Base-by-base conservation (phyloP, 23 red algal species). In the Gracilaria domingensis region DNA sequence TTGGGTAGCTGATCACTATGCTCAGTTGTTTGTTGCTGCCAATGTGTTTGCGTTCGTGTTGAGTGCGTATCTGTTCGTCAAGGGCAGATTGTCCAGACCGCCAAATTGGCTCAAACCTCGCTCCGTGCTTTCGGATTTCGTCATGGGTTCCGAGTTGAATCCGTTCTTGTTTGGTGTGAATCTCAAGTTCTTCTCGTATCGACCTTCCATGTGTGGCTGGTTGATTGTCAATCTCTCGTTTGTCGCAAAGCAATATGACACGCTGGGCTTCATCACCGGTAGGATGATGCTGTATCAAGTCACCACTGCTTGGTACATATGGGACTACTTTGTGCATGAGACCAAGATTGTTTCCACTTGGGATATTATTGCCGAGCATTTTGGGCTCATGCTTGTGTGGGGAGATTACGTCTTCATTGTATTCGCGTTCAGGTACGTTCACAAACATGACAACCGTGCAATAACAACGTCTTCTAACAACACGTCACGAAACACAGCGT, bases 331-430 rank as follows among this genome's bases (percentile, higher is more conserved):
- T 60, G 88, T 94, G 49, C 83, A 99, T 53, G 97, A 99, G 75
- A 36, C 73, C 20, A 89, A 91, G 42, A 99, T 99, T 49, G 89
- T 92, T 23, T 91, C 53, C 40, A 99, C 97, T 9, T 99, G 97
- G 97, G 97, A 99, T 64, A 99, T 99, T 77, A 95, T 99, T 70
- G 97, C 97, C 13, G 97, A 99, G 56, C 92, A 96, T 53, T 99
- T 99, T 92, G 97, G 97, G 33, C 91, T 99, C 45, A 99, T 99
- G 97, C 91, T 99, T 25, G 86, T 95, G 13, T 99, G 97, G 97
- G 97, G 94, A 48, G 97, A 99, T 70, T 91, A 93, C 34, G 93
- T 95, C 13, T 99, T 99, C 79, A 96, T 96, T 66, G 89, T 95
- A n/a, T 96, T 99, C 76, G 89, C 56, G 4, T 99, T 99, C 81